phyloP scores from a whole-genome alignment of 108 stramenopile species.

The Pseudonitzschia pungens region DNA sequence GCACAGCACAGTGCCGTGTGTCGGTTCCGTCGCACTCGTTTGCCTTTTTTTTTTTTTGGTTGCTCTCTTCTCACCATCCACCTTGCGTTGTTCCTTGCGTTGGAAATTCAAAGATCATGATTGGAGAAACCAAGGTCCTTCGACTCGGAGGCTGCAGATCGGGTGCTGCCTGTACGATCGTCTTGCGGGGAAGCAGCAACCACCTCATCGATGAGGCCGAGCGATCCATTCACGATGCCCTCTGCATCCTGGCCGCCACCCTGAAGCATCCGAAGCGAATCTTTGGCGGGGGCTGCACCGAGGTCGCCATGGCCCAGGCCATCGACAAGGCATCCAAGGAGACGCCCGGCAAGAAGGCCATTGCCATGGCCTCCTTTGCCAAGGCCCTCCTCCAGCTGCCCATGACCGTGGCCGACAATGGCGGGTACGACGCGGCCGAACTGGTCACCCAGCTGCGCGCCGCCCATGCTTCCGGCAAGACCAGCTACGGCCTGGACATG shows the following conservation, averaged over 20 bases:
- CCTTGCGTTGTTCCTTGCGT: conserved; percentile 4
- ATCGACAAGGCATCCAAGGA: conserved; percentile 86
- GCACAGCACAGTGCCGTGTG: background rate
- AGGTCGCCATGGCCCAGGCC: conserved; percentile 91
- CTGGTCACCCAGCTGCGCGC: conserved; percentile 95
- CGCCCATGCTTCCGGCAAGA: conserved; percentile 86
- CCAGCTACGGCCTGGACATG: conserved; percentile 94
- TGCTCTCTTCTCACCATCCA: background rate
- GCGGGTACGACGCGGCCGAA: conserved; percentile 98
- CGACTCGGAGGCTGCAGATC: conserved; percentile 93
- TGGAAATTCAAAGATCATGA: conserved; percentile 80
- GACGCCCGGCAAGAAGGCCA: conserved; percentile 95
- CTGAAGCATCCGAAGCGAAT: conserved; percentile 94
- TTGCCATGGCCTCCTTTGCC: conserved; percentile 98
- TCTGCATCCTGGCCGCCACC: conserved; percentile 93
- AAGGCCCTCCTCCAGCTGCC: conserved; percentile 94
- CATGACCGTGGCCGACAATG: conserved; percentile 98
- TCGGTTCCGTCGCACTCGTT: background rate
- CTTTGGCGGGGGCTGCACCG: conserved; percentile 97
- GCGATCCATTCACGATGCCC: conserved; percentile 96
- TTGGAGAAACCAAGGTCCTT: conserved; percentile 98
- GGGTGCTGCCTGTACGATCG: conserved; percentile 97
- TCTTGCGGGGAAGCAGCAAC: conserved; percentile 93
- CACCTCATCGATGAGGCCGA: conserved; percentile 98
- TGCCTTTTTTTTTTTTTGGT: conserved; percentile 14